A percentile compares a stretch with the other conserved stretches of the same genome.
These are phyloP conservation scores for Sphagnum tenellum DNA, from an alignment of 225 moss, liverwort and hornwort species.

Conservation along the genomic window DNA sequence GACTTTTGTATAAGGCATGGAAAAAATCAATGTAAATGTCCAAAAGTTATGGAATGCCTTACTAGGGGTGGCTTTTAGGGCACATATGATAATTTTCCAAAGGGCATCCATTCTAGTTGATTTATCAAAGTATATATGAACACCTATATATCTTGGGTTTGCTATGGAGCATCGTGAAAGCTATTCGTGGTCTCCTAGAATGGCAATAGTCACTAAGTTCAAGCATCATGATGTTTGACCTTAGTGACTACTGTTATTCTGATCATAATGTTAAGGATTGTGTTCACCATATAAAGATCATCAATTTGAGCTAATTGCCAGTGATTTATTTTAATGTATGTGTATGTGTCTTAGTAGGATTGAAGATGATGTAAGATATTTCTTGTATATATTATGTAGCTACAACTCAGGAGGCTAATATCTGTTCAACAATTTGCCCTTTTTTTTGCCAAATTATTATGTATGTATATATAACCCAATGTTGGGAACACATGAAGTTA, in stretches of 20 bases:
- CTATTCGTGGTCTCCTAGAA: slow-evolving; percentile 46
- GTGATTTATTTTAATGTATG: too few species aligned
- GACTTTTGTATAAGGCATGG: slow-evolving; percentile 18
- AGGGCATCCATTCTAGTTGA: slow-evolving; percentile 11
- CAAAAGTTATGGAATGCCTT: slow-evolving; percentile 49
- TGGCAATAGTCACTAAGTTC: too few species aligned
- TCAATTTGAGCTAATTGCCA: neutral
- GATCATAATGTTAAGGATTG: neutral
- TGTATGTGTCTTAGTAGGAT: too few species aligned
- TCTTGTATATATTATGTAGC: too few species aligned
- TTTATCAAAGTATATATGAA: slow-evolving; percentile 28
- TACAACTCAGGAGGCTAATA: too few species aligned
- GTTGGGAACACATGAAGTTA: too few species aligned
- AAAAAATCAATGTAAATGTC: slow-evolving; percentile 14
- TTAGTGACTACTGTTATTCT: neutral
- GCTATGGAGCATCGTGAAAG: slow-evolving; percentile 50
- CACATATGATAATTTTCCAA: slow-evolving; percentile 48
- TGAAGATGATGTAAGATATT: too few species aligned
- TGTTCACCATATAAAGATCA: neutral
- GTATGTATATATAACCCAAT: too few species aligned
- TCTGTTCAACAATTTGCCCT: too few species aligned
- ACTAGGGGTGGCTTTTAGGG: slow-evolving; percentile 67
- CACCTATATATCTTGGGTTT: slow-evolving; percentile 54
- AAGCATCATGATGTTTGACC: too few species aligned
- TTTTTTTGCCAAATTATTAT: too few species aligned